Base-by-base conservation (phyloP, 2,329 filamentous ascomycete genomes). In the Fusarium subglutinans region DNA sequence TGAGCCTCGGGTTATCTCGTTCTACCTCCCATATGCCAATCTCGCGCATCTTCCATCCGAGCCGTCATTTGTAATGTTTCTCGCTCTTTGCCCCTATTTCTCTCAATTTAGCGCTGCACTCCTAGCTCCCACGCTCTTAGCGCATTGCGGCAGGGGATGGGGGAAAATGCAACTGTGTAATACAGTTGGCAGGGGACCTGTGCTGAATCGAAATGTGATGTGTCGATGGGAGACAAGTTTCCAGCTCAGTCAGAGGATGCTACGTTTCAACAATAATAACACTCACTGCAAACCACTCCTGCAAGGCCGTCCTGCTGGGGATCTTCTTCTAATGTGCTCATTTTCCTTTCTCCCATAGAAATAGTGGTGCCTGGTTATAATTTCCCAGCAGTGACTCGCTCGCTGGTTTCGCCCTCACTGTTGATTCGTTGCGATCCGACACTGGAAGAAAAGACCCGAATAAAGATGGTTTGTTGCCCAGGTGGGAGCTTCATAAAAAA, bases 121-220 rank as follows among this genome's bases (percentile, higher is more conserved):
- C 53, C 60, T 66, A 55, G 69, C 45, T 64, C 48, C 54, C 53
- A 74, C 54, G 47, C 68, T 56, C 62, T 56, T 70, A 62, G 63
- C 59, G 67, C 37, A 58, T 67, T 45, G 47, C n/a, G 63, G 53
- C 69, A 73, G 74, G 72, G 68, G 48, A 63, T 43, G 50, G 59
- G 65, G 55, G 47, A 59, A 44, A 58, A 70, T 70, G 59, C 47
- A 44, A 65, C 59, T 69, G 43, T 54, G 56, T 43, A 50, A 70
- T 74, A 62, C 35, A 69, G 41, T 45, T 20, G 59, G 58, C 51
- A 61, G 64, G 70, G 74, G 56, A 64, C 56, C 51, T 57, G 66
- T 76, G 72, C 66, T 61, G 68, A 66, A 74, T 77, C 60, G 71
- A 77, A 72, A 74, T 77, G 66, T 77, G 75, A 76, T 75, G 54